Conservation (phyloP, 352 stramenopile species). For the Phytophthora sp. region DNA sequence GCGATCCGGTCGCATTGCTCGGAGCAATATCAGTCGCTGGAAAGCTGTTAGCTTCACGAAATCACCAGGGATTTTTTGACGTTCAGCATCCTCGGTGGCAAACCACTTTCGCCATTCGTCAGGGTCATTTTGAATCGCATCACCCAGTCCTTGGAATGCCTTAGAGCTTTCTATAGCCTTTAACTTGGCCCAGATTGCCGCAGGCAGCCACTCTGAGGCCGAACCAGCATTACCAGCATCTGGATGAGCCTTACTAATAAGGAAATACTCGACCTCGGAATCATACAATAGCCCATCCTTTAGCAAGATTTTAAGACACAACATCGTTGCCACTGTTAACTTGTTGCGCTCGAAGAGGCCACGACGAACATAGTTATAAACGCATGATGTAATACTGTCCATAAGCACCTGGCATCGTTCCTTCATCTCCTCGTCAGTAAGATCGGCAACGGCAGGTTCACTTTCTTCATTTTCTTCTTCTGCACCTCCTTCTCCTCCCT, state of each 20-base stretch:
- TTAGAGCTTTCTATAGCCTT: slow-evolving; percentile 93
- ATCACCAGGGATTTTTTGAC: slow-evolving; percentile 94
- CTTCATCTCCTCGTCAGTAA: slow-evolving; percentile 91
- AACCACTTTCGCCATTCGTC: slow-evolving; percentile 98
- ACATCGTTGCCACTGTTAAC: slow-evolving; percentile 94
- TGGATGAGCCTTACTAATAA: slow-evolving; percentile 85
- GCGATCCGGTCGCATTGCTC: slow-evolving; percentile 93
- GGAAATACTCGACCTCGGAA: slow-evolving; percentile 92
- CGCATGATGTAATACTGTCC: slow-evolving; percentile 93
- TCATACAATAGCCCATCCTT: slow-evolving; percentile 85
- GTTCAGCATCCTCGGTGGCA: slow-evolving; percentile 94
- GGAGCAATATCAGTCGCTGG: slow-evolving; percentile 89
- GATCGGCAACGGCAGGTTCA: slow-evolving; percentile 48
- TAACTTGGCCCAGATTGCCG: slow-evolving; percentile 91
- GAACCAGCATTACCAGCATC: slow-evolving; percentile 94
- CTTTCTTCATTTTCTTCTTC: slow-evolving; percentile 28
- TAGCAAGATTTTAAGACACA: slow-evolving; percentile 94
- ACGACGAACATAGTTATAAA: slow-evolving; percentile 96
- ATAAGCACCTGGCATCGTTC: slow-evolving; percentile 87
- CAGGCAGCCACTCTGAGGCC: slow-evolving; percentile 93
- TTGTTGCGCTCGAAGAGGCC: slow-evolving; percentile 96
- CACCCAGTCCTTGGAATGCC: slow-evolving; percentile 92
- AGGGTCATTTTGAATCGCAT: slow-evolving; percentile 96
- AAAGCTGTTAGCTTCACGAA: slow-evolving; percentile 86
- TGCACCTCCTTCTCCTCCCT: slow-evolving; percentile 34